These are phyloP conservation scores for Euphorbia lathyris DNA, from an alignment of 345 rosid species.

Conservation along the genomic window DNA sequence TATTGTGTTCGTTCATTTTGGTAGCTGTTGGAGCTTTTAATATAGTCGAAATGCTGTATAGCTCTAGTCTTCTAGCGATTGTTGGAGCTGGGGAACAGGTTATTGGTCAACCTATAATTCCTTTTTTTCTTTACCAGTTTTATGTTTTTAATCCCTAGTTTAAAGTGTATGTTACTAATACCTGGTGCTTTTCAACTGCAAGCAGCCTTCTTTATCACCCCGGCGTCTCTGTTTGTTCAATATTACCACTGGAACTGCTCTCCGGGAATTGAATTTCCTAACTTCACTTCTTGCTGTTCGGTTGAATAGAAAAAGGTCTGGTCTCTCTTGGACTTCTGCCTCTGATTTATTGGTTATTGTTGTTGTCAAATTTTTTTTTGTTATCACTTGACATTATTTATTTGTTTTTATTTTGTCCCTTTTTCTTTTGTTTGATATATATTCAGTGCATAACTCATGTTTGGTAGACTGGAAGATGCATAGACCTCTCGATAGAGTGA, in stretches of 20 bases:
- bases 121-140: not conserved
- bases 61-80: conserved; percentile 88
- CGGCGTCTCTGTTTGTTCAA: conserved; percentile 78
- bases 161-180: not conserved
- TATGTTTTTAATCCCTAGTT: not conserved
- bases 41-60: conserved; percentile 85
- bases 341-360: not conserved
- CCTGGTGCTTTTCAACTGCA: conserved; percentile 13
- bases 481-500: not conserved
- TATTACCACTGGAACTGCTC: conserved; percentile 57
- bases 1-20: conserved; percentile 2
- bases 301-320: conserved; percentile 66
- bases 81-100: conserved; percentile 99
- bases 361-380: not conserved
- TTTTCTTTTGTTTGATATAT: too few relatives aligned
- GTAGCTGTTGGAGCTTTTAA: conserved; percentile 72
- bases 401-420: too few relatives aligned
- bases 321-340: not conserved
- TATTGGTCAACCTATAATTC: not conserved
- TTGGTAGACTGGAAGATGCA: not conserved
- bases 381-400: not conserved
- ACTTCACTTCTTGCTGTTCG: conserved; percentile 86
- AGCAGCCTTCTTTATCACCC: conserved; percentile 79
- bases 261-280: conserved; percentile 66
- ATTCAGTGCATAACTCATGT: too few relatives aligned